Conservation (phyloP, 495 filamentous ascomycete genomes). For the Podospora bellae-mahoneyi region DNA sequence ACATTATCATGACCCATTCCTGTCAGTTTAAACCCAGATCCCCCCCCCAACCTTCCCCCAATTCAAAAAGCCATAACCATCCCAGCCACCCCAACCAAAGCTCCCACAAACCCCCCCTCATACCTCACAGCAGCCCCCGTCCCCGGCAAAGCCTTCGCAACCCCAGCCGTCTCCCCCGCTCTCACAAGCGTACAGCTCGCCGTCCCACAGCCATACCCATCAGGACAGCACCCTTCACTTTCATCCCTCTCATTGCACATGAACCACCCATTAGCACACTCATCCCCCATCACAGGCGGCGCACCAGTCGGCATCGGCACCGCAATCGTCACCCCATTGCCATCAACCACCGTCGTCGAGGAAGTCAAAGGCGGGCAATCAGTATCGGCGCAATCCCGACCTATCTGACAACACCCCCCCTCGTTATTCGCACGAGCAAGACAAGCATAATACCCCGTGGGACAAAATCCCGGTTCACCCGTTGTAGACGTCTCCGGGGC, state of each 20-base stretch:
- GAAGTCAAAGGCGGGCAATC: slow-evolving; percentile 49
- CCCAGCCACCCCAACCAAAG: slow-evolving; percentile 7
- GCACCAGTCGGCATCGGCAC: slow-evolving; percentile 49
- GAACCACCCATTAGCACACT: slow-evolving; percentile 76
- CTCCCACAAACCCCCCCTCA: not conserved
- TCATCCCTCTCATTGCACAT: slow-evolving; percentile 52
- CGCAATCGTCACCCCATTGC: slow-evolving; percentile 65
- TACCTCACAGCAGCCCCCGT: not conserved
- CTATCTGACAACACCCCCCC: slow-evolving; percentile 67
- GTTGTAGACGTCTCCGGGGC: not conserved
- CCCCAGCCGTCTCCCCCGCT: slow-evolving; percentile 46
- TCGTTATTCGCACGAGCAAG: slow-evolving; percentile 39
- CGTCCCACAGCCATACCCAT: slow-evolving; percentile 66
- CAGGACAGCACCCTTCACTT: slow-evolving; percentile 76
- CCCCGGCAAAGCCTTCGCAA: slow-evolving; percentile 57
- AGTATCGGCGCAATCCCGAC: slow-evolving; percentile 67
- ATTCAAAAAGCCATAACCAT: slow-evolving; percentile 3
- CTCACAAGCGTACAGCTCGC: slow-evolving; percentile 59
- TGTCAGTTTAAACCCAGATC: no score
- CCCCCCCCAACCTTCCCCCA: not conserved
- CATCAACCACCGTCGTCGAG: slow-evolving; percentile 58
- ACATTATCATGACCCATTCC: no score
- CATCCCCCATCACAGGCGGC: slow-evolving; percentile 34
- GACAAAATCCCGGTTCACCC: slow-evolving; percentile 43
- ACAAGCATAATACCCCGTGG: slow-evolving; percentile 56